These are phyloP conservation scores for Saccharomycopsis capsularis DNA, from an alignment of 805 yeast species.

Conservation along the genomic window DNA sequence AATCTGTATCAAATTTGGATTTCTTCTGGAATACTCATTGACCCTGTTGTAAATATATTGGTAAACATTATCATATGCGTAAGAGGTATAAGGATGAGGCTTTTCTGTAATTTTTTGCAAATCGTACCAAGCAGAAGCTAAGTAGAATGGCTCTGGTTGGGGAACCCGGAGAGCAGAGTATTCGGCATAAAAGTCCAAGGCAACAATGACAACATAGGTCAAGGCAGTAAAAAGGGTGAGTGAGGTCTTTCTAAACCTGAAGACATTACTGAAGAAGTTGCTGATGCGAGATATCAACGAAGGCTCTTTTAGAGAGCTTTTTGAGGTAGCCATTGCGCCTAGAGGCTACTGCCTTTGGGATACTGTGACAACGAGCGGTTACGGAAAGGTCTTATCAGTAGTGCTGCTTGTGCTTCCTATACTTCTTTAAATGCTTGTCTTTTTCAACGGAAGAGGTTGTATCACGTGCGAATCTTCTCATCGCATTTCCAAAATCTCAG, in stretches of 20 bases:
- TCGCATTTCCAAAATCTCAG: too few species aligned
- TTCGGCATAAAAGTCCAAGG: constrained; percentile 35
- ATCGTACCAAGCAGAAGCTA: constrained; percentile 55
- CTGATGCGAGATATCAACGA: too few species aligned
- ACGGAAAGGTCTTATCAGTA: too few species aligned
- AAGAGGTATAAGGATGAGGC: constrained; percentile 76
- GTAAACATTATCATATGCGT: constrained; percentile 70
- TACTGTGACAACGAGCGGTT: too few species aligned
- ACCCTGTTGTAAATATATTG: constrained; percentile 50
- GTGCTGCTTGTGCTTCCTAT: too few species aligned
- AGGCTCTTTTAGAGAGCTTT: too few species aligned
- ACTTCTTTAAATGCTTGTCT: too few species aligned
- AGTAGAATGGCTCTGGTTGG: constrained; percentile 31
- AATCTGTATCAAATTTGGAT: constrained; percentile 31
- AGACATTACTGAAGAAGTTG: constrained; percentile 37
- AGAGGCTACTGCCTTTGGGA: too few species aligned
- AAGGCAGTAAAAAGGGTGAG: constrained; percentile 48
- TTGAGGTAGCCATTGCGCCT: too few species aligned
- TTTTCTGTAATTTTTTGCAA: constrained; percentile 58
- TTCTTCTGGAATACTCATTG: constrained; percentile 27
- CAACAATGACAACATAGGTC: constrained; percentile 38
- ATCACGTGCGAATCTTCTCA: too few species aligned
- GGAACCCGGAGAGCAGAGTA: constrained; percentile 40
- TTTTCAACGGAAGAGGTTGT: too few species aligned
- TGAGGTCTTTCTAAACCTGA: constrained; percentile 70